Percentiles rank a stretch among this genome's conserved stretches.
These are phyloP conservation scores for Suillus hirtellus DNA, from an alignment of 768 basidiomycete genomes.

Conservation along the genomic window DNA sequence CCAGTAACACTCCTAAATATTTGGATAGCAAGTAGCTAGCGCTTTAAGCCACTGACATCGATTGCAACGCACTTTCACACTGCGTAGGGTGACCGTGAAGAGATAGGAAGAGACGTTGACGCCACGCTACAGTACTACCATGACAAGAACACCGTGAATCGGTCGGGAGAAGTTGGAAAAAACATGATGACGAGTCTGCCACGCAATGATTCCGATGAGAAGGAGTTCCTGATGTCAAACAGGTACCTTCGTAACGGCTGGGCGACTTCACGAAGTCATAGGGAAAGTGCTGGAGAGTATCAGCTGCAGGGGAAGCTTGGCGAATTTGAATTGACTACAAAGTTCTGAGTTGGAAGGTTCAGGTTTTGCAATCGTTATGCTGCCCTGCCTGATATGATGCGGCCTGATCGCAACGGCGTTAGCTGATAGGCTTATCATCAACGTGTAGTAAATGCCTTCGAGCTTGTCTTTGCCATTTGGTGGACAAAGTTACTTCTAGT, in stretches of 20 bases:
- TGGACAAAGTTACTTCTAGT: background rate
- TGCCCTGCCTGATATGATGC: background rate
- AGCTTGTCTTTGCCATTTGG: background rate
- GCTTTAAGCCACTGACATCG: background rate
- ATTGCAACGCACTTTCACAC: conserved; percentile 3
- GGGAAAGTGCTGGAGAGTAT: conserved; percentile 16
- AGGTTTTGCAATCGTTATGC: background rate
- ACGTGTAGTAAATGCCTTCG: conserved; percentile 1
- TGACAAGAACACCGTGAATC: conserved; percentile 31
- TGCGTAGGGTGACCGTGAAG: background rate
- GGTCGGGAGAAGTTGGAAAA: conserved; percentile 11
- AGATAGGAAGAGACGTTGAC: background rate
- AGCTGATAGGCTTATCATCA: background rate
- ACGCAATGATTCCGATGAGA: conserved; percentile 27
- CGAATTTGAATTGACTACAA: background rate
- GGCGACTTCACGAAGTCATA: conserved; percentile 14
- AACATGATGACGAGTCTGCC: conserved; percentile 23
- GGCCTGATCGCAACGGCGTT: background rate
- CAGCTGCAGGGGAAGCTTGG: conserved; percentile 4
- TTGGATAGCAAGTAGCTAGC: background rate
- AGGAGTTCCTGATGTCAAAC: conserved; percentile 16
- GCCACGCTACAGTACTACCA: background rate
- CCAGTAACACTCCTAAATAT: background rate
- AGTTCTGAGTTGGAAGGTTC: background rate
- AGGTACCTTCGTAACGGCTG: background rate